Conservation (phyloP, 2,329 filamentous ascomycete species). For the Trichophyton equinum region DNA sequence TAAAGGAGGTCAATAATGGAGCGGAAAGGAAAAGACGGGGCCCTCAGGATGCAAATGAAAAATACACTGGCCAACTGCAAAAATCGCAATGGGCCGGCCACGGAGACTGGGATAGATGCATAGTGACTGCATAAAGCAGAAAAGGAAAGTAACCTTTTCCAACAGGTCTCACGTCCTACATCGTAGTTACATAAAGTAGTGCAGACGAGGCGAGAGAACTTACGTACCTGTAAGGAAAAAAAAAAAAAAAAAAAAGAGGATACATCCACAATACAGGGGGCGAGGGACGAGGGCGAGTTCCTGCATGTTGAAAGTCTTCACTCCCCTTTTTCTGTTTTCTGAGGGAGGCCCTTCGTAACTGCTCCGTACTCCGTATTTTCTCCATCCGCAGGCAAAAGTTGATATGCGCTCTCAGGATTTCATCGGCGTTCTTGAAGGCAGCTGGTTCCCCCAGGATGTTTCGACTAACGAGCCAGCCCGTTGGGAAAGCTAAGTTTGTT, state of each 20-base stretch:
- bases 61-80: neutral
- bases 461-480: constrained; percentile 2
- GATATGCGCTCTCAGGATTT: neutral
- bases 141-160: constrained; percentile 1
- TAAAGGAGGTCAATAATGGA: too few relatives aligned
- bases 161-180: constrained; percentile 4
- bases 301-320: neutral
- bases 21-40: too few relatives aligned
- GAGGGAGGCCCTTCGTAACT: neutral
- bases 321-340: too few relatives aligned
- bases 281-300: neutral
- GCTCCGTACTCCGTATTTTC: neutral
- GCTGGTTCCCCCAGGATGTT: neutral
- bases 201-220: neutral
- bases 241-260: neutral
- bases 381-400: neutral
- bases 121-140: constrained; percentile 2
- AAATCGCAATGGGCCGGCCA: neutral
- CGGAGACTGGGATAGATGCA: constrained; percentile 3
- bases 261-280: neutral
- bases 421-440: neutral
- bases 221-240: neutral
- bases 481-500: neutral
- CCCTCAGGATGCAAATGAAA: too few relatives aligned
- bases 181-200: neutral